Evolutionary conservation across 1,284 basidiomycete genomes (phyloP).

Genomic region (Singerocomus inundabilis): DNA sequence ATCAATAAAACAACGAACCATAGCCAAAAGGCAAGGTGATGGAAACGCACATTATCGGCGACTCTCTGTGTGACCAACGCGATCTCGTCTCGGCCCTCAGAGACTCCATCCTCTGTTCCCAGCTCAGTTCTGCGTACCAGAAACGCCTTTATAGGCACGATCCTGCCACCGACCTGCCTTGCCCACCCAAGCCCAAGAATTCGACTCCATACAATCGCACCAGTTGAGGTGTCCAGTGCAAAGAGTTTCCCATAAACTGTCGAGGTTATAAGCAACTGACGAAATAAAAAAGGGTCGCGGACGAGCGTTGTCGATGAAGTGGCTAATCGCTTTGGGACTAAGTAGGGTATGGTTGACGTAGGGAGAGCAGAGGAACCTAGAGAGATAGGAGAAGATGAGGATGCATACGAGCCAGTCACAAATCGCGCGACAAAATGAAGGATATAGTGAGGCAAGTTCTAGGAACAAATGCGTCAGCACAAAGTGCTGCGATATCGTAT

Average conservation of each 20-base stretch:
- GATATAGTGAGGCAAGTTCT: constrained; percentile 75
- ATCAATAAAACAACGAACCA: constrained; percentile 13
- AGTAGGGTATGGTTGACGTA: constrained; percentile 36
- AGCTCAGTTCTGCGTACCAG: constrained; percentile 12
- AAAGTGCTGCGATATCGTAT: background rate
- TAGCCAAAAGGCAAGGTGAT: background rate
- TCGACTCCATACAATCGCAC: constrained; percentile 74
- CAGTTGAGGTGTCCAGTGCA: constrained; percentile 79
- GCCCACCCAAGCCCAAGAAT: constrained; percentile 68
- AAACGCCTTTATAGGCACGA: constrained; percentile 56
- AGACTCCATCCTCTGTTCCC: background rate
- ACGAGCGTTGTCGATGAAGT: constrained; percentile 42
- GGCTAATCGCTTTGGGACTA: constrained; percentile 15
- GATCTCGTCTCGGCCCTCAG: constrained; percentile 39
- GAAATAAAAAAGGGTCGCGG: constrained; percentile 85
- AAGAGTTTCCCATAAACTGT: constrained; percentile 77
- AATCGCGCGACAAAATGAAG: constrained; percentile 71
- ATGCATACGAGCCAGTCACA: constrained; percentile 64
- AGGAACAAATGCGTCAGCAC: background rate
- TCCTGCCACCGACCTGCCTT: constrained; percentile 48
- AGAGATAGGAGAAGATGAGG: constrained; percentile 33
- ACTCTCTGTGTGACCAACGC: constrained; percentile 60
- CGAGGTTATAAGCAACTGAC: constrained; percentile 78
- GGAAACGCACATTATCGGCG: constrained; percentile 56
- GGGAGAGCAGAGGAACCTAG: constrained; percentile 22